Conservation (phyloP, 345 rosid species). For the Draba incana region DNA sequence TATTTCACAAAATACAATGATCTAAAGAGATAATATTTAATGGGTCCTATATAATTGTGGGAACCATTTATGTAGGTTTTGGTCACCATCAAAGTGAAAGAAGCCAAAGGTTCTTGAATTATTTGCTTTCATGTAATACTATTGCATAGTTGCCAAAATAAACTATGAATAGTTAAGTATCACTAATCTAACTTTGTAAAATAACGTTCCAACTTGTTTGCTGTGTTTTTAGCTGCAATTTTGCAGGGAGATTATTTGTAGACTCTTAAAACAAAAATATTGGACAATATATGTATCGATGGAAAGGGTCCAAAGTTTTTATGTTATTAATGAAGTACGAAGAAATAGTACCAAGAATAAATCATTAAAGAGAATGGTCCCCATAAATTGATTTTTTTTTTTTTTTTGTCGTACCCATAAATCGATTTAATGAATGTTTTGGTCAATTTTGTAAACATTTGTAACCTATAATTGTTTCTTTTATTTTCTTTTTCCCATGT, state of each 20-base stretch:
- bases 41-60: slow-evolving; percentile 26
- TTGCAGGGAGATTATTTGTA: not conserved
- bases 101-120: slow-evolving; percentile 28
- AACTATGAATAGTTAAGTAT: slow-evolving; percentile 18
- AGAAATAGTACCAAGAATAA: slow-evolving; percentile 38
- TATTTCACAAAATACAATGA: not conserved
- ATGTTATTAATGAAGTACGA: slow-evolving; percentile 34
- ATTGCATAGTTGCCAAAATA: slow-evolving; percentile 17
- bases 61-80: slow-evolving; percentile 16
- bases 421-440: slow-evolving; percentile 18
- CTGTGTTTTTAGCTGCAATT: not conserved
- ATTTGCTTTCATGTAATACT: slow-evolving; percentile 28
- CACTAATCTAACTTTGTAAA: not conserved
- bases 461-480: not conserved
- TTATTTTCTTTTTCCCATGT: not conserved
- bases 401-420: slow-evolving; percentile 32
- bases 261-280: not conserved
- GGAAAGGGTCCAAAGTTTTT: slow-evolving; percentile 28
- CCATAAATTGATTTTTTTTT: slow-evolving; percentile 17
- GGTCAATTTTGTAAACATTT: slow-evolving; percentile 23
- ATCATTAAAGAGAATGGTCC: slow-evolving; percentile 38
- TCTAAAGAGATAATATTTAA: slow-evolving; percentile 1
- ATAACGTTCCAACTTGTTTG: slow-evolving; percentile 5
- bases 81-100: slow-evolving; percentile 32
- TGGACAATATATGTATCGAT: not conserved